Conservation (phyloP, 1,284 basidiomycete genomes). For the Phenoliferia sp. region DNA sequence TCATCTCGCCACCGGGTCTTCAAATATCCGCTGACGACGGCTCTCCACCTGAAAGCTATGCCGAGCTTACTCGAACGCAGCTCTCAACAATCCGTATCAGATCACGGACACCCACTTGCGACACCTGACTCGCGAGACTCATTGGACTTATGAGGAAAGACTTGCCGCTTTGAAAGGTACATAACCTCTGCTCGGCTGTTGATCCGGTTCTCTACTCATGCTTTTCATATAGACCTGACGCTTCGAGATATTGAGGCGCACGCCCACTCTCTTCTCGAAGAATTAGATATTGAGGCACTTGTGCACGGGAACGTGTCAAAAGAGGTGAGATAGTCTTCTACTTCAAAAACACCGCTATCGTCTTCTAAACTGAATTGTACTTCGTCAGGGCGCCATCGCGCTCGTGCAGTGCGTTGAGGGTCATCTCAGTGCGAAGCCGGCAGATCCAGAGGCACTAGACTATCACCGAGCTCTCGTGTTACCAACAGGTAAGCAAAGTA, state of each 20-base stretch:
- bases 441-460: slow-evolving; percentile 4
- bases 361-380: neutral
- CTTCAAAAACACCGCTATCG: neutral
- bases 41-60: slow-evolving; percentile 59
- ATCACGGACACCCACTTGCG: slow-evolving; percentile 76
- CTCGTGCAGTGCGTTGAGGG: slow-evolving; percentile 53
- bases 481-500: slow-evolving; percentile 8
- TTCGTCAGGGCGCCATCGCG: slow-evolving; percentile 9
- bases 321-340: slow-evolving; percentile 47
- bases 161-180: slow-evolving; percentile 76
- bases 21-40: too few species aligned
- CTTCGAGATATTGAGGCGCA: slow-evolving; percentile 70
- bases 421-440: slow-evolving; percentile 55
- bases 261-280: slow-evolving; percentile 58
- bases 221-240: slow-evolving; percentile 54
- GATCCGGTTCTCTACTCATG: neutral
- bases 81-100: slow-evolving; percentile 61
- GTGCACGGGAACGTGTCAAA: slow-evolving; percentile 79
- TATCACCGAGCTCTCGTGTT: slow-evolving; percentile 23
- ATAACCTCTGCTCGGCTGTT: slow-evolving; percentile 45
- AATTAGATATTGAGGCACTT: slow-evolving; percentile 68
- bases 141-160: slow-evolving; percentile 78
- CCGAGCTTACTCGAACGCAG: slow-evolving; percentile 54
- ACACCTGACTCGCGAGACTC: slow-evolving; percentile 63
- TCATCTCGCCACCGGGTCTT: too few species aligned